Evolutionary conservation across 345 rosid genomes (phyloP).

Genomic region (Salix exigua): DNA sequence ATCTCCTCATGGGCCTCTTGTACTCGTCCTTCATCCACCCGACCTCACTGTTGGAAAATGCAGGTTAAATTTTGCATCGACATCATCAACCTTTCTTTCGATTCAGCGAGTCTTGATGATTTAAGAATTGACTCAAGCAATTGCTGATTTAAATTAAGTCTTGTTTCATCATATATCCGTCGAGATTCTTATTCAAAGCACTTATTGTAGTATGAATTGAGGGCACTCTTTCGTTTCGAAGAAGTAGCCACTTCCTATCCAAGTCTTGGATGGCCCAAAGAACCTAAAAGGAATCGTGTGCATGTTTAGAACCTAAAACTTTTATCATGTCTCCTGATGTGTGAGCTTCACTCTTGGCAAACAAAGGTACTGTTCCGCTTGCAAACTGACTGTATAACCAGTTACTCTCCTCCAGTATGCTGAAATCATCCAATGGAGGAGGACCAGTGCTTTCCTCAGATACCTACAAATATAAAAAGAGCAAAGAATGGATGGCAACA

Average conservation of each 20-base stretch:
- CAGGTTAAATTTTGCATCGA: conserved; percentile 89
- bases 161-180: conserved; percentile 82
- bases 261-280: conserved; percentile 88
- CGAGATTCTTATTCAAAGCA: conserved; percentile 85
- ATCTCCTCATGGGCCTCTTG: conserved; percentile 93
- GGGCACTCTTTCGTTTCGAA: conserved; percentile 86
- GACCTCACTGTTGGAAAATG: conserved; percentile 95
- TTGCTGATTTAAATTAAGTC: conserved; percentile 72
- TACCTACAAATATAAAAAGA: conserved; percentile 40
- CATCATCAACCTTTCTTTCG: conserved; percentile 99
- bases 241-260: conserved; percentile 89
- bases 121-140: conserved; percentile 71
- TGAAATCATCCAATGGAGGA: conserved; percentile 56
- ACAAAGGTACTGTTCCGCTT: conserved; percentile 37
- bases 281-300: conserved; percentile 42
- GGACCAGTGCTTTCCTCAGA: conserved; percentile 73
- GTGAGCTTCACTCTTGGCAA: conserved; percentile 14
- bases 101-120: conserved; percentile 66
- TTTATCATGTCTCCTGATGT: not conserved
- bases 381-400: conserved; percentile 72
- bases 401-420: conserved; percentile 57
- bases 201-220: conserved; percentile 70
- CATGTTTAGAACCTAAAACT: conserved; percentile 1
- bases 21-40: conserved; percentile 80
- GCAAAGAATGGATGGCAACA: conserved; percentile 1